Evolutionary conservation across 139 green algal species (phyloP).

Genomic region (Chlorella sp.): DNA sequence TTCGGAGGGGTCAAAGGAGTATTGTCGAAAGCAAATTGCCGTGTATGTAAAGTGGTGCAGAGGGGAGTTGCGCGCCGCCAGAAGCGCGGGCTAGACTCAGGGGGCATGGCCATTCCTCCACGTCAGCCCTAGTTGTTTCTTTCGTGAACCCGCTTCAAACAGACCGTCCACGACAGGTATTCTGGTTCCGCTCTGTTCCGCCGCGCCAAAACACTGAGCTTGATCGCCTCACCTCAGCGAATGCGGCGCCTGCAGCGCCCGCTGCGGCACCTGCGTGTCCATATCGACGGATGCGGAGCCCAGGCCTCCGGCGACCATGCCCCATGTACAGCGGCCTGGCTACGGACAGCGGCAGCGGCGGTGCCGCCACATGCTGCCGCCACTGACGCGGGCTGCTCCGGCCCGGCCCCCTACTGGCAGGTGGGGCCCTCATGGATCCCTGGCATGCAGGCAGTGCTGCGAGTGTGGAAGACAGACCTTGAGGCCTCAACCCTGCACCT

Average conservation of each 20-base stretch:
- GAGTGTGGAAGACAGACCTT: background rate
- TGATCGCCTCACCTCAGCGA: background rate
- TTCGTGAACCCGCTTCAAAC: too few relatives aligned
- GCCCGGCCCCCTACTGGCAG: background rate
- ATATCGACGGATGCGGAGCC: background rate
- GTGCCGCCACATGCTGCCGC: background rate
- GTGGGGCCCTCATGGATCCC: background rate
- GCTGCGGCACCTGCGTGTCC: too few relatives aligned
- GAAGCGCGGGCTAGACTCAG: too few relatives aligned
- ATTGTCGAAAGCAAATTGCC: too few relatives aligned
- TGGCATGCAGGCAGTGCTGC: background rate
- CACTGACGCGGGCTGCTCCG: background rate
- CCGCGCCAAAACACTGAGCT: background rate
- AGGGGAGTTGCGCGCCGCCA: too few relatives aligned
- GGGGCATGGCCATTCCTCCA: too few relatives aligned
- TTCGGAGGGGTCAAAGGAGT: too few relatives aligned
- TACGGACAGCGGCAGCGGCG: background rate
- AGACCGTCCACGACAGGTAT: too few relatives aligned
- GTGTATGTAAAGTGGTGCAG: too few relatives aligned
- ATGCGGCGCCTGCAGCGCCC: background rate
- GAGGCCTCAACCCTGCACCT: background rate
- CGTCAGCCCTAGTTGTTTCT: too few relatives aligned
- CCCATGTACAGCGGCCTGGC: background rate
- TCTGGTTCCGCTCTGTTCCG: too few relatives aligned
- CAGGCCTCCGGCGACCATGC: background rate